These are phyloP conservation scores for Ophiosphaerella narmari DNA, from an alignment of 2,329 filamentous ascomycete species.

Conservation along the genomic window DNA sequence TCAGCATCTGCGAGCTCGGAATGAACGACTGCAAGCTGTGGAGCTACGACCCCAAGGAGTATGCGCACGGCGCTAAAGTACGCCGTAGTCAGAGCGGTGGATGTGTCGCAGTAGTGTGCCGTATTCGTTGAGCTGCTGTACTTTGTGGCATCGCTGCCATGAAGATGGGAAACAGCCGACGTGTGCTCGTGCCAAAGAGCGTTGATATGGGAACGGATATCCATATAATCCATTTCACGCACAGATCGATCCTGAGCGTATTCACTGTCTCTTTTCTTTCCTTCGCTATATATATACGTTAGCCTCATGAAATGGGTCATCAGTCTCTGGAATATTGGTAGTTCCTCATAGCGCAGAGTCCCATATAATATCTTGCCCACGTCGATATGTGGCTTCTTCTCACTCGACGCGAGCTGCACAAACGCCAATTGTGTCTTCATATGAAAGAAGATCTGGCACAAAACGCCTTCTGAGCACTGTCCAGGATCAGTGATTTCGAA, in stretches of 20 bases:
- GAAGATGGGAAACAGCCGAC: slow-evolving; percentile 1
- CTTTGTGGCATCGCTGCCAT: slow-evolving; percentile 3
- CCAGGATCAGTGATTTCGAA: slow-evolving; percentile 31
- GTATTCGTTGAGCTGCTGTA: slow-evolving; percentile 1
- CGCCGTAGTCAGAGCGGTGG: slow-evolving; percentile 29
- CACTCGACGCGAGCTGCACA: slow-evolving; percentile 20
- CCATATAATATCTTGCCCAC: slow-evolving; percentile 22
- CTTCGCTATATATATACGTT: slow-evolving; percentile 16
- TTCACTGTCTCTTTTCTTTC: background rate
- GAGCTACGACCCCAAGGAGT: slow-evolving; percentile 19
- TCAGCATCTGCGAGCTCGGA: slow-evolving; percentile 17
- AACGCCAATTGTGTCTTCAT: slow-evolving; percentile 33
- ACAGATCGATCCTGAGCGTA: no score
- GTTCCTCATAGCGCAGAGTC: slow-evolving; percentile 22
- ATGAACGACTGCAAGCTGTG: slow-evolving; percentile 8
- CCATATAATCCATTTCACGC: slow-evolving; percentile 1
- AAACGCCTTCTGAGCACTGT: slow-evolving; percentile 27
- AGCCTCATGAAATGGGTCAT: slow-evolving; percentile 26
- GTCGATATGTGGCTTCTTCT: slow-evolving; percentile 3
- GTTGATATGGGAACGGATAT: slow-evolving; percentile 17
- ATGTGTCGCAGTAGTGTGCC: slow-evolving; percentile 22
- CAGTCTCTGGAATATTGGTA: slow-evolving; percentile 33
- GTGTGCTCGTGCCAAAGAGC: slow-evolving; percentile 27
- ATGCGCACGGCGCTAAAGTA: slow-evolving; percentile 29
- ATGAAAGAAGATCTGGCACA: slow-evolving; percentile 41